These are phyloP conservation scores for Penicillium sp. DNA, from an alignment of 2,329 filamentous ascomycete genomes.

Conservation along the genomic window DNA sequence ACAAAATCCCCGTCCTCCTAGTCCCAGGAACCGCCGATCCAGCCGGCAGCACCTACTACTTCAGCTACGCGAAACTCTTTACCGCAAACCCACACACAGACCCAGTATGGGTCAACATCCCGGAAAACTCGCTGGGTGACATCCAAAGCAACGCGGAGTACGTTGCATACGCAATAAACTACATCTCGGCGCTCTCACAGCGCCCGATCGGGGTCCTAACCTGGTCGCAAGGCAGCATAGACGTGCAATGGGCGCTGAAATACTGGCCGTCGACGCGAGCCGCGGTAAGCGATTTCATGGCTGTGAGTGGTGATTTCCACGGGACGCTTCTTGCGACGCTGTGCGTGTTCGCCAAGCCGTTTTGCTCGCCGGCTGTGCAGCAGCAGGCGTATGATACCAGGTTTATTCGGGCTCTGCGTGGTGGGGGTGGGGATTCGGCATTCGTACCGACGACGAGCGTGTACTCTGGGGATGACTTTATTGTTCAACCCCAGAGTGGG, in stretches of 20 bases:
- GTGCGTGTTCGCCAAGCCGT: not conserved
- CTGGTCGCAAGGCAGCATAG: constrained; percentile 50
- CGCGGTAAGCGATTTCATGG: not conserved
- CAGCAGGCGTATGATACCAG: constrained; percentile 1
- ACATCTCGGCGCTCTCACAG: not conserved
- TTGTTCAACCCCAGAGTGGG: constrained; percentile 2
- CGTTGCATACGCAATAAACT: constrained; percentile 10
- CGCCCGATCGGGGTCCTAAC: constrained; percentile 41
- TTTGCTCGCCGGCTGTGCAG: not conserved
- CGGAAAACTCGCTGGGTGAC: constrained; percentile 1
- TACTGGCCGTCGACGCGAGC: constrained; percentile 13
- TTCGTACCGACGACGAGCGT: constrained; percentile 5
- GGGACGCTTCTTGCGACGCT: not conserved
- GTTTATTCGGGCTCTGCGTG: not conserved
- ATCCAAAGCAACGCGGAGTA: constrained; percentile 9
- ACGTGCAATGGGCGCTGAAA: constrained; percentile 51
- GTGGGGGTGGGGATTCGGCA: not conserved
- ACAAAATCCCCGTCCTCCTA: constrained; percentile 1
- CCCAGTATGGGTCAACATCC: constrained; percentile 9
- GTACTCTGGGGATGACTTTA: not conserved
- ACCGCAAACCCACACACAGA: not conserved
- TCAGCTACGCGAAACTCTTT: constrained; percentile 5
- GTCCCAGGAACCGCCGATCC: constrained; percentile 5
- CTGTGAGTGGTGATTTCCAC: constrained; percentile 1
- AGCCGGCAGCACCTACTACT: constrained; percentile 5